phyloP scores from a whole-genome alignment of 2,329 filamentous ascomycete genomes.

The Monilinia fructicola region DNA sequence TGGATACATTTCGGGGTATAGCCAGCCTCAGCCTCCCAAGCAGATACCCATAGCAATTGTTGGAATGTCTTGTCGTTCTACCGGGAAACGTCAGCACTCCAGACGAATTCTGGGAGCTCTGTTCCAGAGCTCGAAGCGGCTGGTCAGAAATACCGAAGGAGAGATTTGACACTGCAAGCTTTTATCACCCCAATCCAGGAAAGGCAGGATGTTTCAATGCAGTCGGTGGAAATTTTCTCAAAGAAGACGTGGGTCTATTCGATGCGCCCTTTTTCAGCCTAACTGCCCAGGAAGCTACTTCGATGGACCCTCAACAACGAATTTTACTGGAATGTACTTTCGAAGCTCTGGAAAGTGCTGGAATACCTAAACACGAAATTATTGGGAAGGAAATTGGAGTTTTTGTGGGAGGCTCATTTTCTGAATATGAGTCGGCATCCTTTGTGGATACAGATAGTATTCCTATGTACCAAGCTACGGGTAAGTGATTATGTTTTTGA shows the following conservation, averaged over 20 bases:
- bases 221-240: constrained; percentile 16
- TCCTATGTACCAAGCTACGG: constrained; percentile 53
- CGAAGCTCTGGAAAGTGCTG: constrained; percentile 37
- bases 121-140: constrained; percentile 56
- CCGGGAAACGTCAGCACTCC: constrained; percentile 48
- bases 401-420: constrained; percentile 29
- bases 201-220: constrained; percentile 23
- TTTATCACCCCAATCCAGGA: constrained; percentile 22
- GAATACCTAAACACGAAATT: constrained; percentile 26
- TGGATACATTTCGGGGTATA: constrained; percentile 23
- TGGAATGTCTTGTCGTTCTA: constrained; percentile 52
- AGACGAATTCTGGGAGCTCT: constrained; percentile 71
- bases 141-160: constrained; percentile 25
- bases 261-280: constrained; percentile 23
- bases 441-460: constrained; percentile 49
- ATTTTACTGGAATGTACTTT: constrained; percentile 37
- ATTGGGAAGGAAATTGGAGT: constrained; percentile 31
- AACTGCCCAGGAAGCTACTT: constrained; percentile 32
- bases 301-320: constrained; percentile 40
- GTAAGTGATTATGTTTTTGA: constrained; percentile 30
- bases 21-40: constrained; percentile 19
- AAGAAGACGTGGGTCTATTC: constrained; percentile 20
- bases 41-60: constrained; percentile 48
- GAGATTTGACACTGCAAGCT: constrained; percentile 21
- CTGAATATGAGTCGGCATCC: constrained; percentile 22